Base-by-base conservation (phyloP, 495 filamentous ascomycete genomes). In the Penicillium antarcticum region DNA sequence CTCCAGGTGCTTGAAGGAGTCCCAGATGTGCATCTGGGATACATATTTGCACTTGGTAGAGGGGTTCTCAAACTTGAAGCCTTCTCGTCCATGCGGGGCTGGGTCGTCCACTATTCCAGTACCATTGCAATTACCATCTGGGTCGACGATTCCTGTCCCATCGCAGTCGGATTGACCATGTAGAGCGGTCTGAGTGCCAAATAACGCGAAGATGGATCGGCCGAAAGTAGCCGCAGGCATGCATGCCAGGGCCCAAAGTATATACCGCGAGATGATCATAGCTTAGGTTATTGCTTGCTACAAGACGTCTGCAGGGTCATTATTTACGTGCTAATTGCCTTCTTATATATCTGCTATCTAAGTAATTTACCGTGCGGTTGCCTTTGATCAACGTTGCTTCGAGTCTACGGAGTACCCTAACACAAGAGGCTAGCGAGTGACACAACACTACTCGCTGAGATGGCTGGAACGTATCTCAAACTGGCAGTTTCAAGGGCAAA, bases 11-110 rank as follows among this genome's bases (percentile, higher is more conserved):
- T 72, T 70, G 61, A 72, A 72, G 1, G 65, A 54, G 44, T 72
- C 61, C 59, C 62, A 70, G 35, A 72, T 72, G 48, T 70, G 55
- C 59, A 63, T 62, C 48, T 72, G 68, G 2, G 67, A 59, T n/a
- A 60, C 65, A 38, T 54, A 70, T 38, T 57, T 47, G 53, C 67
- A 72, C 56, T 72, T 40, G 10, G 61, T 63, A 1, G 66, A 63
- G 1, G 65, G 68, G 34, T 72, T 68, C 38, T 72, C 62, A 47
- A 70, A 72, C 21, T 42, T 34, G 55, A 72, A 72, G 12, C 67
- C 65, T 36, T 67, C 67, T 4, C 68, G 53, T 36, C 57, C 49
- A 31, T 40, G 48, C 10, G 56, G 54, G 10, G 48, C 38, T 8
- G 59, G 59, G 31, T 55, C 56, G 37, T 57, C 37, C 14, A 62